These are phyloP conservation scores for Solanum pinnatisectum DNA, from an alignment of 257 asterid species.

Conservation along the genomic window DNA sequence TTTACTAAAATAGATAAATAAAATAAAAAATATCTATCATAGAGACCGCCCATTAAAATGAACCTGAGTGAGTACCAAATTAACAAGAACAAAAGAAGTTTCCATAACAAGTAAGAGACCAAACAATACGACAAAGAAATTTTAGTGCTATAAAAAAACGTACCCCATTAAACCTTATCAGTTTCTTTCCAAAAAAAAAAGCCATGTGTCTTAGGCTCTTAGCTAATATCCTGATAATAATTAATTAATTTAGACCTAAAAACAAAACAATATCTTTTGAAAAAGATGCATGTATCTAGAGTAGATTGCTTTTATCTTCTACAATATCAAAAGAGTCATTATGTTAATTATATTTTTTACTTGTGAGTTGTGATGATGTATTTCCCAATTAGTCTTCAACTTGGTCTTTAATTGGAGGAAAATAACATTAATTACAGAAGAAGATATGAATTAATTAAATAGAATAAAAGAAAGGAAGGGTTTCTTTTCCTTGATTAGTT, in stretches of 20 bases:
- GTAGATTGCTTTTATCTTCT: neutral
- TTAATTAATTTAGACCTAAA: neutral
- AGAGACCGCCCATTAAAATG: neutral
- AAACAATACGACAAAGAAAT: neutral
- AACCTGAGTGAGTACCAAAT: neutral
- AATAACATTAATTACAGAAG: neutral
- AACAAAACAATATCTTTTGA: neutral
- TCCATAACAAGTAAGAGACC: neutral
- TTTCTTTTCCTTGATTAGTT: slow-evolving; percentile 13
- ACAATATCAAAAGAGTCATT: neutral
- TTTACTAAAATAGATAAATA: too few relatives aligned
- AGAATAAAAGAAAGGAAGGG: neutral
- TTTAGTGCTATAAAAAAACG: neutral
- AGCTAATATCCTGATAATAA: neutral
- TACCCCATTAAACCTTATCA: neutral
- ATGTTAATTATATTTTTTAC: neutral
- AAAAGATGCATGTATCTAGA: slow-evolving; percentile 17
- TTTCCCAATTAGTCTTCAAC: neutral
- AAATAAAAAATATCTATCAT: too few relatives aligned
- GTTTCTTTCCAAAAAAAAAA: neutral
- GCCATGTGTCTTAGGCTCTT: neutral
- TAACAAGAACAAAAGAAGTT: neutral
- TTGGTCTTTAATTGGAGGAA: neutral
- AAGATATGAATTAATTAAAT: neutral
- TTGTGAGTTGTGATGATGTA: neutral